phyloP scores from a whole-genome alignment of 257 asterid species.

The Rubia yunnanensis region DNA sequence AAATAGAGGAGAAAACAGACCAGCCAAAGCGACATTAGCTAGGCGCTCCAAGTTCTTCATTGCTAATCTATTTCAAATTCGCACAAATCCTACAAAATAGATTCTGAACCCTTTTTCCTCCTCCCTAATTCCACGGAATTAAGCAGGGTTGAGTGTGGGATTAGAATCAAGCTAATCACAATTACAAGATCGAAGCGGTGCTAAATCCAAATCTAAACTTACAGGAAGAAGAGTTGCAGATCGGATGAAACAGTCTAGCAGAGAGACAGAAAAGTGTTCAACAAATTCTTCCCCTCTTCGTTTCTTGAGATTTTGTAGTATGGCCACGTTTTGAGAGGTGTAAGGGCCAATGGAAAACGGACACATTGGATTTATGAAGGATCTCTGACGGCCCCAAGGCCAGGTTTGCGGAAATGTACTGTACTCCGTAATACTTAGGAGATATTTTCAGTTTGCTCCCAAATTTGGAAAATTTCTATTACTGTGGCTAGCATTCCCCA shows the following conservation, averaged over 20 bases:
- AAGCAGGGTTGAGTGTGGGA: neutral
- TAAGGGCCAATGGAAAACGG: too few species aligned
- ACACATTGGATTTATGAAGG: too few species aligned
- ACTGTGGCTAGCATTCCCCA: too few species aligned
- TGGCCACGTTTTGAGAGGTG: too few species aligned
- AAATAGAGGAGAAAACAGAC: conserved; percentile 4
- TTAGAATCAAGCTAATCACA: neutral
- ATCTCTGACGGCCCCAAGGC: too few species aligned
- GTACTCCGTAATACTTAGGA: too few species aligned
- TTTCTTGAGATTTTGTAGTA: conserved; percentile 1
- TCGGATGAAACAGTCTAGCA: conserved; percentile 5
- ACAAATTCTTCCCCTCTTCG: neutral
- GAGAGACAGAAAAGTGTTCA: neutral
- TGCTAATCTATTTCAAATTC: neutral
- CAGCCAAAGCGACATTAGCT: conserved; percentile 37
- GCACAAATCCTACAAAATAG: neutral
- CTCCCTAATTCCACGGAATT: conserved; percentile 4
- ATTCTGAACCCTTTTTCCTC: conserved; percentile 6
- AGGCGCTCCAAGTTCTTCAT: conserved; percentile 37
- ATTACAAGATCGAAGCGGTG: neutral
- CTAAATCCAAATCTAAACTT: neutral
- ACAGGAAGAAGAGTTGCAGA: conserved; percentile 11
- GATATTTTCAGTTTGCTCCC: too few species aligned
- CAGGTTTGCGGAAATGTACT: too few species aligned
- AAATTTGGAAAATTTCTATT: too few species aligned